Conservation (phyloP, 1,139 yeast genomes). For the Magnusiomyces fungicola region DNA sequence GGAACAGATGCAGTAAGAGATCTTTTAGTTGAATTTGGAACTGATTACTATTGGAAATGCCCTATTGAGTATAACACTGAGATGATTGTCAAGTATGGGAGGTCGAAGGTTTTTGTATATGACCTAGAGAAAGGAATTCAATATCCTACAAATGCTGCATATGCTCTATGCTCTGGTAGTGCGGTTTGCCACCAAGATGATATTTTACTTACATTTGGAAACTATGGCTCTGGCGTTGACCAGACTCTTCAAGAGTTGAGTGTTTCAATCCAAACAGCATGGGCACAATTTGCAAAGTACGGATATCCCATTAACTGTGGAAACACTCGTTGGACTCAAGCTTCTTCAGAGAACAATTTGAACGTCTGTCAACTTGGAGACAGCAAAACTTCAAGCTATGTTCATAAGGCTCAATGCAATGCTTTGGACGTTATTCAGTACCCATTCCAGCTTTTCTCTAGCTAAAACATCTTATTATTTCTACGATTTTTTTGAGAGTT, state of each 20-base stretch:
- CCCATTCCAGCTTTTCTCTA: slow-evolving; percentile 7
- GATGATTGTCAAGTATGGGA: background rate
- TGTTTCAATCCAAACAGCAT: slow-evolving; percentile 25
- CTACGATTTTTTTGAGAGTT: background rate
- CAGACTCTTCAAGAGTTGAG: slow-evolving; percentile 20
- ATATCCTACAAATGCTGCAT: slow-evolving; percentile 20
- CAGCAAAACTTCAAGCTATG: slow-evolving; percentile 1
- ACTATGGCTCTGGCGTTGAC: slow-evolving; percentile 18
- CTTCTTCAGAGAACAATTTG: slow-evolving; percentile 8
- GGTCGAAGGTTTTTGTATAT: slow-evolving; percentile 19
- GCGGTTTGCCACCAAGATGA: slow-evolving; percentile 32
- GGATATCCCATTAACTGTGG: slow-evolving; percentile 21
- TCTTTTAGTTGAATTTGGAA: slow-evolving; percentile 19
- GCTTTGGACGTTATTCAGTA: slow-evolving; percentile 5
- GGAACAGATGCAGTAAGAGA: slow-evolving; percentile 11
- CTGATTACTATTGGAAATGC: slow-evolving; percentile 23
- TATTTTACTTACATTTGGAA: slow-evolving; percentile 27
- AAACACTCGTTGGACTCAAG: slow-evolving; percentile 17
- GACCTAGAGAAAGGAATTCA: slow-evolving; percentile 26
- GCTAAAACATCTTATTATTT: background rate
- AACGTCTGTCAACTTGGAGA: slow-evolving; percentile 16
- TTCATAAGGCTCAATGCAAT: background rate
- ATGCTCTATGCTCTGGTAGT: slow-evolving; percentile 20
- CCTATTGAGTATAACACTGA: slow-evolving; percentile 21
- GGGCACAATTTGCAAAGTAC: slow-evolving; percentile 26